phyloP scores from a whole-genome alignment of 2,329 filamentous ascomycete species.

The Aspergillus aculeatus region DNA sequence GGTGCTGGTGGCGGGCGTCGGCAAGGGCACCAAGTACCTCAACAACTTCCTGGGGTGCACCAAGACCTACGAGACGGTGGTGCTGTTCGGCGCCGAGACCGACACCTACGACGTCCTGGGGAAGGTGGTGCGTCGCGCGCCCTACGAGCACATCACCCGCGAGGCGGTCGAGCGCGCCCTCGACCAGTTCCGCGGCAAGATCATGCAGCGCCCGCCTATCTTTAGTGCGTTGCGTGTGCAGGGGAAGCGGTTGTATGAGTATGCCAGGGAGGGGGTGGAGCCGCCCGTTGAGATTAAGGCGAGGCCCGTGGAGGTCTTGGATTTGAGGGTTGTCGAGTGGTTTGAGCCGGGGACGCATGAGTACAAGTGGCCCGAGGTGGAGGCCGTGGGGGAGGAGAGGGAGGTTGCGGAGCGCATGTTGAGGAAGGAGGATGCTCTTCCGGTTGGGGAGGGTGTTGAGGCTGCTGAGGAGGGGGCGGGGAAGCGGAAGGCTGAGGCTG shows the following conservation, averaged over 20 bases:
- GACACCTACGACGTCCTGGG: conserved; percentile 89
- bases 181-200: conserved; percentile 72
- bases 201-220: conserved; percentile 85
- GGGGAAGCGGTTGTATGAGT: conserved; percentile 93
- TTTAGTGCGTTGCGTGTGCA: conserved; percentile 92
- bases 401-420: conserved; percentile 69
- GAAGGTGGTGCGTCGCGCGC: conserved; percentile 72
- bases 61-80: conserved; percentile 86
- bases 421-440: conserved; percentile 33
- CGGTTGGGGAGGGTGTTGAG: conserved; percentile 28
- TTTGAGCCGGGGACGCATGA: conserved; percentile 76
- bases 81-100: conserved; percentile 88
- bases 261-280: conserved; percentile 83
- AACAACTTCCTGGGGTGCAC: conserved; percentile 79
- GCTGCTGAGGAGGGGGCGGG: conserved; percentile 16
- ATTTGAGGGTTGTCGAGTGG: conserved; percentile 81
- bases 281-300: conserved; percentile 82
- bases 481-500: conserved; percentile 35
- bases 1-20: conserved; percentile 84
- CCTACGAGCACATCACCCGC: conserved; percentile 78
- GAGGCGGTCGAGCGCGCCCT: conserved; percentile 76
- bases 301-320: conserved; percentile 72
- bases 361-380: conserved; percentile 74
- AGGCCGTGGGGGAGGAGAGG: conserved; percentile 73
- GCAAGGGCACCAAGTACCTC: conserved; percentile 81